phyloP scores from a whole-genome alignment of 2,329 filamentous ascomycete genomes.

The Albifimbria verrucaria region DNA sequence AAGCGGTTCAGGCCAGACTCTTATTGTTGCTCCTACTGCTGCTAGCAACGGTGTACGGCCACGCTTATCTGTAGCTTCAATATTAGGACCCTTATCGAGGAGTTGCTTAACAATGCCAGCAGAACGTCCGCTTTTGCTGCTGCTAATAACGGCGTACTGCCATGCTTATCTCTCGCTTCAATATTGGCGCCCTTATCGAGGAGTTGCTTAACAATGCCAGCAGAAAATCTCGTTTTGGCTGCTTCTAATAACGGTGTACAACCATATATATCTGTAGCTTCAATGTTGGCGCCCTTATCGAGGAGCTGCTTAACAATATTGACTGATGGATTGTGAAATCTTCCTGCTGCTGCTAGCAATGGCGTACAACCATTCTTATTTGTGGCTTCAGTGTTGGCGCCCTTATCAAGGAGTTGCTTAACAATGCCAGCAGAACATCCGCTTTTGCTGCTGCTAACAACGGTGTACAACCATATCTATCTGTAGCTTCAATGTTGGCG shows the following conservation, averaged over 20 bases:
- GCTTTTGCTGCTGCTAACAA: not conserved
- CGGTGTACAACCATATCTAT: not conserved
- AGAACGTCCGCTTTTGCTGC: not conserved
- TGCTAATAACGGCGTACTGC: not conserved
- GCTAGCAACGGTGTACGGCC: not conserved
- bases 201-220: not conserved
- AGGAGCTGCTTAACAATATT: not conserved
- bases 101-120: not conserved
- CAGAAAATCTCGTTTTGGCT: not conserved
- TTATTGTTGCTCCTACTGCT: not conserved
- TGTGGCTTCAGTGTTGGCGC: not conserved
- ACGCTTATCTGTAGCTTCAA: not conserved
- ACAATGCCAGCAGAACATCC: not conserved
- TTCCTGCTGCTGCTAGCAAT: not conserved
- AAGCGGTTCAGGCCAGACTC: not conserved
- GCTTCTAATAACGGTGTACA: not conserved
- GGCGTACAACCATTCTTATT: not conserved
- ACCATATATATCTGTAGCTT: not conserved
- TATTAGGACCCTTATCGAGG: not conserved
- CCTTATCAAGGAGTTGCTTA: not conserved
- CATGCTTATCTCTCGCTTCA: not conserved
- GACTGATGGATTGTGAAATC: not conserved
- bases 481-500: not conserved
- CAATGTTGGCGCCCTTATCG: not conserved
- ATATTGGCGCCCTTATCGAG: not conserved